Base-by-base conservation (phyloP, 805 yeast species). In the Saccharomycopsis sp. region DNA sequence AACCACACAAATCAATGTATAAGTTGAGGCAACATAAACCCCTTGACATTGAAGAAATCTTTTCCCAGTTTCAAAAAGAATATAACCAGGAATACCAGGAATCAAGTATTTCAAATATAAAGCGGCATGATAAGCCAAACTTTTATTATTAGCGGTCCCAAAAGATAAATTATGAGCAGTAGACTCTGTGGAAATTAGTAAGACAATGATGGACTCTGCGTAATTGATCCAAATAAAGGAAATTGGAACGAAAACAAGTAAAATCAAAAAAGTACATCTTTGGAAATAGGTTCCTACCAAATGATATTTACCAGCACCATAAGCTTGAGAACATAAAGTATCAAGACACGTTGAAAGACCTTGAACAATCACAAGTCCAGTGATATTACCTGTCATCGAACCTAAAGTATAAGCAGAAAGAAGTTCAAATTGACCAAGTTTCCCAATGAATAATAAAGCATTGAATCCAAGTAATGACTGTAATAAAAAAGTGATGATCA, bases 321-420 rank as follows among this genome's bases (percentile, higher is more conserved):
- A 80, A 0, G 86, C 86, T 52, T 80, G 87, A 0, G 87, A 77
- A 42, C 84, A 79, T 45, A 76, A 66, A 0, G 87, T 78, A 51
- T 80, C 87, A 40, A 80, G 60, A 18, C 81, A 76, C 0, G 86
- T 77, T 3, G 83, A 72, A 48, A 76, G 67, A 9, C 87, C 88
- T 47, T 77, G 78, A 38, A 76, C 69, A 20, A 36, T 30, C 2
- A 79, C 70, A 0, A 84, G 79, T 32, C 75, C 69, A 0, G 81
- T 72, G 36, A 79, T 75, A 44, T 76, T 77, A 39, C 76, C 75
- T 2, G 81, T 74, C 77, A 79, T 77, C 3, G 79, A 70, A 0
- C 83, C 87, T 58, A 80, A 61, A 0, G 81, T 71, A 3, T 78
- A 82, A 0, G 85, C 79, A 1, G 85, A 86, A 36, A 79, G 60